Base-by-base conservation (phyloP, 2,329 filamentous ascomycete genomes). In the Penicillium sp. region DNA sequence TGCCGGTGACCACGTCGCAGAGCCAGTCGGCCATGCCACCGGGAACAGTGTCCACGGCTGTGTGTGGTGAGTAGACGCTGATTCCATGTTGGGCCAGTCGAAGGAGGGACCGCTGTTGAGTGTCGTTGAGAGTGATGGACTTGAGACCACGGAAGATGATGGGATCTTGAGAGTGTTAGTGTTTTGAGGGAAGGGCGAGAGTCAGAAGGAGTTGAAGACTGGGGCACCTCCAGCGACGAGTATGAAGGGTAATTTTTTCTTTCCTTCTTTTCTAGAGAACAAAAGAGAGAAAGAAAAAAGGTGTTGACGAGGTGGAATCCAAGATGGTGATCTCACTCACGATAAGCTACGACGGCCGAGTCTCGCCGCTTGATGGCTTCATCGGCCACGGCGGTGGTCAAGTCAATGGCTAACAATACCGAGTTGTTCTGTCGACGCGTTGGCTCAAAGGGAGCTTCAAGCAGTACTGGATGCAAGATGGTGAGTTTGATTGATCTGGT, bases 121-220 rank as follows among this genome's bases (percentile, higher is more conserved):
- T 80, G 64, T 98, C 87, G 52, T 79, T 78, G 41, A 90, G 80
- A 32, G 88, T 95, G 64, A 98, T 75, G 55, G 88, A 85, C 72
- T 96, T 98, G 58, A 98, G 78, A 45, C 87, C 87, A 42, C 87
- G 83, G 76, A 98, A 98, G 65, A 98, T 97, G 66, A 97, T 93
- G 24, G 93, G 93, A 70, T 98, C 88, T 94, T 94, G 59, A 46
- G 25, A 18, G 24, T 29, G 4, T 45, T 32, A 45, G 5, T 12
- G 3, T 11, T 37, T 37, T 8, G 9, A 32, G 13, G 7, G n/a
- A n/a, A n/a, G n/a, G n/a, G n/a, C n/a, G n/a, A n/a, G n/a, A n/a
- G n/a, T n/a, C n/a, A n/a, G n/a, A n/a, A n/a, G n/a, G n/a, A n/a
- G n/a, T n/a, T n/a, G n/a, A n/a, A n/a, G n/a, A n/a, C n/a, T n/a